Conservation (phyloP, 2,329 filamentous ascomycete species). For the Sporothrix pseudoabietina region DNA sequence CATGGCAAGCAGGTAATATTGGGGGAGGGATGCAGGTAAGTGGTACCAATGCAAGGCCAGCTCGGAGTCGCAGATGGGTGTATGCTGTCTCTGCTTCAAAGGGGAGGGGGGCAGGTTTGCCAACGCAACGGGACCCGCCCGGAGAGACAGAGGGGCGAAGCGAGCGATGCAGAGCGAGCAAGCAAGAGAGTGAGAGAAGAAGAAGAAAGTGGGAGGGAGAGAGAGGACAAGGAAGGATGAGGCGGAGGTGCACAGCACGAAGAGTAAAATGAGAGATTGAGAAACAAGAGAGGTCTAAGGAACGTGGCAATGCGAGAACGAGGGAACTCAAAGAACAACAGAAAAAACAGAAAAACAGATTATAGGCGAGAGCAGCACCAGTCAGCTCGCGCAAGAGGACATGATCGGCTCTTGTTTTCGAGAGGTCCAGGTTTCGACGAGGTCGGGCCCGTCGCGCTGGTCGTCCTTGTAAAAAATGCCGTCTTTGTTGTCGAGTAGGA, state of each 20-base stretch:
- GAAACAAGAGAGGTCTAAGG: constrained; percentile 7
- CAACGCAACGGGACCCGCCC: constrained; percentile 31
- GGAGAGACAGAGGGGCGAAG: constrained; percentile 24
- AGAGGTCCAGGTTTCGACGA: not conserved
- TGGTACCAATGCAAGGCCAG: constrained; percentile 37
- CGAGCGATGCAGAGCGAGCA: constrained; percentile 24
- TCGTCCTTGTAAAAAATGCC: not conserved
- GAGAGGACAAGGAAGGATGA: constrained; percentile 4
- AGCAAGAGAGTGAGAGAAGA: not conserved
- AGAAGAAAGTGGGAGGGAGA: not conserved
- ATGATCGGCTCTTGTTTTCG: constrained; percentile 17
- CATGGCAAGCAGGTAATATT: constrained; percentile 28
- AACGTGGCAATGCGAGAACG: constrained; percentile 17
- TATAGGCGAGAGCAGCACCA: constrained; percentile 6
- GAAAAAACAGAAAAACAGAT: not conserved
- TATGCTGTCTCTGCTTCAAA: constrained; percentile 20
- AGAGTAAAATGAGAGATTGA: not conserved
- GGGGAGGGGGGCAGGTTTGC: constrained; percentile 22
- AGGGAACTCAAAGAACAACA: not conserved
- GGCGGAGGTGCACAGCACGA: constrained; percentile 13
- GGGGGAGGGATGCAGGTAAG: constrained; percentile 30
- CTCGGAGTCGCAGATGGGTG: constrained; percentile 31
- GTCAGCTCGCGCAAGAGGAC: constrained; percentile 27
- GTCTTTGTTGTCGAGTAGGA: not conserved
- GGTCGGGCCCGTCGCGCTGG: constrained; percentile 1